These are phyloP conservation scores for Cryptosporidium meleagridis DNA, from an alignment of 169 alveolate species.

Conservation along the genomic window DNA sequence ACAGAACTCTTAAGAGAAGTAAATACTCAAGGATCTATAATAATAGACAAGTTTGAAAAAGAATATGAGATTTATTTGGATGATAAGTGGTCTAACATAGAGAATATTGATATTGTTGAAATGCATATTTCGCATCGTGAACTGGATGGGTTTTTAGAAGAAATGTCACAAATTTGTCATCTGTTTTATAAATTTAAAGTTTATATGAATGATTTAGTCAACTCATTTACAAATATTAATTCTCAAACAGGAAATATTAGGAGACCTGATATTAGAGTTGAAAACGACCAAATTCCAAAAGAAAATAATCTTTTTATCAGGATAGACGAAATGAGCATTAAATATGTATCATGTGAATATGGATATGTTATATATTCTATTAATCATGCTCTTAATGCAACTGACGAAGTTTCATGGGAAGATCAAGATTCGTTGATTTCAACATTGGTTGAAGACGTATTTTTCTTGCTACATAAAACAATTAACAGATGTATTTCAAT, in stretches of 20 bases:
- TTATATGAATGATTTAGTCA: constrained; percentile 32
- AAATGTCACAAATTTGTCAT: constrained; percentile 31
- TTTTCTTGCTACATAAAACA: constrained; percentile 61
- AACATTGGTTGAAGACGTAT: constrained; percentile 60
- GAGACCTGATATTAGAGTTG: neutral
- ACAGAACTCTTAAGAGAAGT: constrained; percentile 29
- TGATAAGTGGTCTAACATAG: constrained; percentile 22
- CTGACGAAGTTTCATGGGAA: constrained; percentile 64
- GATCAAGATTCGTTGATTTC: constrained; percentile 55
- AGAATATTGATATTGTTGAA: constrained; percentile 17
- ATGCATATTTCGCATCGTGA: constrained; percentile 64
- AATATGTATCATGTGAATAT: constrained; percentile 68
- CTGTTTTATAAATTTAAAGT: constrained; percentile 49
- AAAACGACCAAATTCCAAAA: neutral
- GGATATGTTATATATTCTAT: constrained; percentile 52
- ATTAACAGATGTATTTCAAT: constrained; percentile 49
- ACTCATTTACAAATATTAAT: constrained; percentile 6
- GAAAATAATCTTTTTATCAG: constrained; percentile 1
- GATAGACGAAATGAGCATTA: constrained; percentile 45
- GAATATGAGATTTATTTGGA: constrained; percentile 39
- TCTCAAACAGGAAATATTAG: neutral
- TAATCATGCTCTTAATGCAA: constrained; percentile 41
- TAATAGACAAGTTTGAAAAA: constrained; percentile 51
- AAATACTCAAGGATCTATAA: constrained; percentile 39
- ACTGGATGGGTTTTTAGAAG: constrained; percentile 59